phyloP scores from a whole-genome alignment of 1,284 basidiomycete species.

The Cryptococcus wingfieldii region DNA sequence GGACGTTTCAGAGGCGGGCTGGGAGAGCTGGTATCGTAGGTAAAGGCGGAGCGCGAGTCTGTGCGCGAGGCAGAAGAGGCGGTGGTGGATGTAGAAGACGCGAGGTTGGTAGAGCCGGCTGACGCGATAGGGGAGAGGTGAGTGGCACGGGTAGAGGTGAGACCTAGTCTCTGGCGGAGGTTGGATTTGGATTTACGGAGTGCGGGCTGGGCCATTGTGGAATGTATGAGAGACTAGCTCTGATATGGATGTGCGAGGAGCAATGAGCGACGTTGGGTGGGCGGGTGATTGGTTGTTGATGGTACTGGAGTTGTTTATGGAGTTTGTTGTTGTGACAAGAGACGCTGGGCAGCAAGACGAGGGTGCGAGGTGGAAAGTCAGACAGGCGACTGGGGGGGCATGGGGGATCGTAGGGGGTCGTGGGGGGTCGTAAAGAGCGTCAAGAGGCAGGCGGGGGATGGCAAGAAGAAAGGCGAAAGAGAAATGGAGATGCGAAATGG shows the following conservation, averaged over 20 bases:
- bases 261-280: not conserved
- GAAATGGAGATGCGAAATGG: constrained; percentile 1
- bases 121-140: constrained; percentile 1
- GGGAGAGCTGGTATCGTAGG: constrained; percentile 18
- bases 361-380: not conserved
- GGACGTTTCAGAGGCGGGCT: not conserved
- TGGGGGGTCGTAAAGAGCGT: constrained; percentile 2
- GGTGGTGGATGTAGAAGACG: constrained; percentile 13
- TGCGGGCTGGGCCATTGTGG: constrained; percentile 11
- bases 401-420: not conserved
- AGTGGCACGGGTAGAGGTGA: constrained; percentile 20
- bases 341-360: not conserved
- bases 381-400: not conserved
- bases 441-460: not conserved
- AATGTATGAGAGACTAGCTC: constrained; percentile 1
- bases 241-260: no score
- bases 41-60: constrained; percentile 25
- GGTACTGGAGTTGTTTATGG: not conserved
- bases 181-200: constrained; percentile 39
- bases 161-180: constrained; percentile 37
- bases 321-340: not conserved
- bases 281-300: not conserved
- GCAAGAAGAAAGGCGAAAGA: not conserved
- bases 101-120: constrained; percentile 3
- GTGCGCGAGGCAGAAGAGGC: constrained; percentile 8